Base-by-base conservation (phyloP, 2,329 filamentous ascomycete species). In the Fusarium nanum region DNA sequence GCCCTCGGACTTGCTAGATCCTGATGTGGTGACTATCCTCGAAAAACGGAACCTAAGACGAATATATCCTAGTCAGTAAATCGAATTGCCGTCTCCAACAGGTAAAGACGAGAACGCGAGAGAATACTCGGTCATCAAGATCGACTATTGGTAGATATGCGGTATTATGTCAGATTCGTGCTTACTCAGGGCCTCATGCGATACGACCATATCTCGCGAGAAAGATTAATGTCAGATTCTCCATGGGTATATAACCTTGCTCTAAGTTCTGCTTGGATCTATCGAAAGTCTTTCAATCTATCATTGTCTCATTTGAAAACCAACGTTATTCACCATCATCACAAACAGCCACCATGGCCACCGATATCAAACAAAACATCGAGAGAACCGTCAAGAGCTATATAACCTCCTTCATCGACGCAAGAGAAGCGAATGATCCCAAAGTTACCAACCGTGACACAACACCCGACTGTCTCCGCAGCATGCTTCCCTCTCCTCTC, bases 331-430 rank as follows among this genome's bases (percentile, higher is more conserved):
- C 10, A 1, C 9, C 18, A n/a, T 11, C 11, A 16, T 7, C 18
- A 14, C 4, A 16, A 14, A 25, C 16, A 25, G 5, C 16, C 28
- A 41, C 0, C 14, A 68, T 68, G 60, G 23, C 64, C 12, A 16
- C 12, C 5, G 25, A 60, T 12, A 25, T 64, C 12, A 71, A 49
- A 46, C 23, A 49, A 23, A 23, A 34, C 12, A 70, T 70, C 14
- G 63, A 68, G 7, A 23, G 22, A 6, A 58, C 68, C 1, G 27
- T 50, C 2, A 59, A 53, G 23, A 45, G 41, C 7, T 68, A 64
- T 27, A 22, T 70, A 7, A 7, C 44, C 22, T 57, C 58, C 3
- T 70, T 68, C 14, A 37, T 50, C 10, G 67, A 70, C 3, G 63
- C 54, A 11, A 57, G 40, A 8, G 27, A 16, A 2, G 40, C 67